A percentile compares a stretch with the other conserved stretches of the same genome.
These are phyloP conservation scores for Odontarrhena argentea DNA, from an alignment of 345 rosid species.

Conservation along the genomic window DNA sequence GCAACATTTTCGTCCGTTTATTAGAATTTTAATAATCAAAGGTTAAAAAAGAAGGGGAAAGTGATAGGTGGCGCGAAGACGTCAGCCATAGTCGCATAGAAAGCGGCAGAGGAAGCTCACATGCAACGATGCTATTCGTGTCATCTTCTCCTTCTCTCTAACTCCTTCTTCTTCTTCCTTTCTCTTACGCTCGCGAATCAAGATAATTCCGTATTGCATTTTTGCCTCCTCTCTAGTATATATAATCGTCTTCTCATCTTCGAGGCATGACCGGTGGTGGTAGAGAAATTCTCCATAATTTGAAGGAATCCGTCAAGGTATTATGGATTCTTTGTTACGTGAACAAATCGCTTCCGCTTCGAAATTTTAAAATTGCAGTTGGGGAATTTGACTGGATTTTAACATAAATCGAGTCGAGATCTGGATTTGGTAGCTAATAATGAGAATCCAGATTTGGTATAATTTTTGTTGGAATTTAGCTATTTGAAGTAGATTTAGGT, in stretches of 20 bases:
- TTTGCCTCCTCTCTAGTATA: constrained; percentile 8
- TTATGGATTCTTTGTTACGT: not conserved
- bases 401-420: not conserved
- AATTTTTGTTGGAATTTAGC: too few relatives aligned
- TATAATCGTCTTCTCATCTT: constrained; percentile 1
- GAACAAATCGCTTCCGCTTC: not conserved
- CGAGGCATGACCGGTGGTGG: constrained; percentile 67
- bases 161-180: constrained; percentile 8
- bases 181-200: constrained; percentile 5
- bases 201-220: constrained; percentile 3
- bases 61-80: constrained; percentile 41
- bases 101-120: constrained; percentile 42
- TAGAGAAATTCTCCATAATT: constrained; percentile 68
- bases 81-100: constrained; percentile 33
- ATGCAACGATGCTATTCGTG: constrained; percentile 33
- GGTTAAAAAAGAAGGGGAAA: not conserved
- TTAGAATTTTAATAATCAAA: not conserved
- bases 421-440: constrained; percentile 17
- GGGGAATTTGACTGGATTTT: not conserved
- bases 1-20: constrained; percentile 7
- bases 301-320: constrained; percentile 60
- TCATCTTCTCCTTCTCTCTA: constrained; percentile 19
- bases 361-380: not conserved
- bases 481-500: constrained; percentile 7
- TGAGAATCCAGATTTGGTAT: too few relatives aligned